Evolutionary conservation across 2,329 filamentous ascomycete species (phyloP).

Genomic region (Penicillium sp.): DNA sequence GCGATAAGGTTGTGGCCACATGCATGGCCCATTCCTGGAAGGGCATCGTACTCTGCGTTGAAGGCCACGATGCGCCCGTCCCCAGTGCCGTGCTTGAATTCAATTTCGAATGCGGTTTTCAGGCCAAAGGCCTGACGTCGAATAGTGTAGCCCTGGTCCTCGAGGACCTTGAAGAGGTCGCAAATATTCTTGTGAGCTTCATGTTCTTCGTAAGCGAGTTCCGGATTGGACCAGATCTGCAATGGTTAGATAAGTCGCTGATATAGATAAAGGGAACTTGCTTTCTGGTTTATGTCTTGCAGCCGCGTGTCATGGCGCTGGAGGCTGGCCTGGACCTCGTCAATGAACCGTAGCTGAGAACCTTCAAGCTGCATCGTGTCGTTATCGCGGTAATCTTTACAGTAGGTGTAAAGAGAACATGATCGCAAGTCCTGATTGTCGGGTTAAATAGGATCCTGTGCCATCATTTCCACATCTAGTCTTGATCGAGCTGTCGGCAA

Average conservation of each 20-base stretch:
- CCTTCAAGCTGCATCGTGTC: constrained; percentile 29
- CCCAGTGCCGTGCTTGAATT: constrained; percentile 32
- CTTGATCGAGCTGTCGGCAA: not conserved
- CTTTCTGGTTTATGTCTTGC: constrained; percentile 32
- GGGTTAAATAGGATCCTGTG: not conserved
- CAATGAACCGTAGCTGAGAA: constrained; percentile 30
- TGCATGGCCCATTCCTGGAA: constrained; percentile 42
- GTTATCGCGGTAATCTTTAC: not conserved
- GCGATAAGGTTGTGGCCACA: constrained; percentile 42
- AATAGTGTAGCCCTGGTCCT: constrained; percentile 48
- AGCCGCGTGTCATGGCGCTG: constrained; percentile 28
- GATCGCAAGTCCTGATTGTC: not conserved
- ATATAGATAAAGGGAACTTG: constrained; percentile 1
- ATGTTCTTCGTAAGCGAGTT: constrained; percentile 56
- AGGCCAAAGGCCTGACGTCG: constrained; percentile 54
- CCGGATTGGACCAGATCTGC: constrained; percentile 53
- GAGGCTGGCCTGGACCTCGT: constrained; percentile 31
- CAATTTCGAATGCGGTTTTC: constrained; percentile 55
- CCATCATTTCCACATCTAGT: not conserved
- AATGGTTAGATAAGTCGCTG: not conserved
- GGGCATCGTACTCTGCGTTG: constrained; percentile 47
- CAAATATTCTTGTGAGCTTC: constrained; percentile 56
- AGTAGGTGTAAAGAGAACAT: not conserved
- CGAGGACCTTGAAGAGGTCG: constrained; percentile 38
- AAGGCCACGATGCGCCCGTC: constrained; percentile 35